Base-by-base conservation (phyloP, 345 rosid species). In the Rhizophora apiculata region DNA sequence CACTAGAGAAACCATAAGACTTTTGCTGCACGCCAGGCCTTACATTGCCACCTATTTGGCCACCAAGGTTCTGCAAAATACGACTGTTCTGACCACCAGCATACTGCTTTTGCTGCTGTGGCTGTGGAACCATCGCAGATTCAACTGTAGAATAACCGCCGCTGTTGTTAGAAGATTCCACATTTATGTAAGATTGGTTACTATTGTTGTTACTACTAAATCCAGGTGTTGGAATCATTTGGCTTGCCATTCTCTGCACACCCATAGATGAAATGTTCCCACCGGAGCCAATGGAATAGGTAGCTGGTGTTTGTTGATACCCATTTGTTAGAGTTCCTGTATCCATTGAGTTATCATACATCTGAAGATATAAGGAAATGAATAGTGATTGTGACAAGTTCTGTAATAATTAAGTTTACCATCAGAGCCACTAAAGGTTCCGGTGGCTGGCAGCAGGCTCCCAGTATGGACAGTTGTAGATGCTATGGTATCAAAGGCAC, bases 201-300 rank as follows among this genome's bases (percentile, higher is more conserved):
- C 29, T 56, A 55, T 55, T 55, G 72, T 64, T 83, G 56, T 60
- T 82, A 53, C 19, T 78, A 68, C 63, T 85, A 64, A 86, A 90
- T 54, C 99, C 97, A 66, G 99, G 99, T 61, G 97, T 88, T 62
- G 99, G 99, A 77, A 95, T 89, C 97, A 95, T 92, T 75, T 87
- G 96, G 76, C 87, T 78, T 58, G 81, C 59, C 82, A 80, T 82
- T 79, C 93, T 87, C 71, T 84, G 93, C 54, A 79, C 73, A 62
- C 89, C 84, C 84, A 82, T 62, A 48, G 97, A 81, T 54, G 93
- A 72, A 88, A 87, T 76, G 76, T 69, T 92, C 57, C 96, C 97
- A 84, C 89, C 83, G 74, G 95, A 83, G 72, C 84, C 84, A 74
- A 86, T 80, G 64, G 86, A 72, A 84, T 81, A 87, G 69, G 81